Evolutionary conservation across 108 stramenopile species (phyloP), one percentile per base, ranked within the genome.

Genomic region (Cyclotella atomus): DNA sequence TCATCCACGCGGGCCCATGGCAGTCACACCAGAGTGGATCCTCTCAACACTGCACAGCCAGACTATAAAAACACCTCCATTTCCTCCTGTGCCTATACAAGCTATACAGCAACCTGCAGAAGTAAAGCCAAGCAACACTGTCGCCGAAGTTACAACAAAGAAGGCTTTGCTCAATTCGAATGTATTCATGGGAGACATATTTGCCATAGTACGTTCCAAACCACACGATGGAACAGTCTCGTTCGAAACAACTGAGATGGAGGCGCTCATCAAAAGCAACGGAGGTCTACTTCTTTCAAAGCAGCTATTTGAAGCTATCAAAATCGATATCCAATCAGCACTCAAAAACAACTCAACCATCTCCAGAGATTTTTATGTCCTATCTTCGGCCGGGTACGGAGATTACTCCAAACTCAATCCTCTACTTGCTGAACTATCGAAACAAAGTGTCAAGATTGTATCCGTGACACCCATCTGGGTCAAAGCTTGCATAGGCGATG

Each of bases 401-500:
- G 63, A 71, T 27, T 29, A 49, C 34, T 25, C 63, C 34, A 43
- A 33, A 14, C 29, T 57, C 29, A 20, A 65, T 59, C 81, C 66
- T 0, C 43, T 77, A 24, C 46, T 82, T 43, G 76, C 43, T 29
- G 75, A 82, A 8, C 34, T 82, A 35, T 45, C 65, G 23, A 77
- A 72, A 29, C 50, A 72, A n/a, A 63, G 57, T 80, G 56, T 87
- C 79, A 68, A 78, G 3, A 45, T 88, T 29, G 46, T 84, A 21
- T 47, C 82, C 17, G 87, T 87, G 0, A 85, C 83, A 24, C 87
- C 88, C 2, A 57, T 89, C 2, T 93, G 92, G 92, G 43, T 93
- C 2, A 63, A 77, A 33, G 71, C 85, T 0, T 88, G 89, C 65
- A 62, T 83, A 9, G 43, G 74, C 19, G 70, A 71, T 14, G 43